Conservation (phyloP, 768 basidiomycete genomes). For the Xerocomus spinulosus region DNA sequence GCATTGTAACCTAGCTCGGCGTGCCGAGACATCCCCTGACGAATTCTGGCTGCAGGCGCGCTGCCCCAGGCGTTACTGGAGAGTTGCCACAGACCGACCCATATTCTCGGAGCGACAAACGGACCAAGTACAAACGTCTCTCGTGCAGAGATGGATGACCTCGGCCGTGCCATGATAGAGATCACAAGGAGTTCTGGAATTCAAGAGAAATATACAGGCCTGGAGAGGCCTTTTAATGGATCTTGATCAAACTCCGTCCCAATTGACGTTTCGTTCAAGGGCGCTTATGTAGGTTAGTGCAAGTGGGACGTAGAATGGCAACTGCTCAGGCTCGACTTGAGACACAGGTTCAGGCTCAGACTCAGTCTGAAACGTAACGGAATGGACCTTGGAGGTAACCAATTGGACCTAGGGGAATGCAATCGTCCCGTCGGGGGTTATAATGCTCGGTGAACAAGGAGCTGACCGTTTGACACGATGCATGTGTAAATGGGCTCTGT, state of each 20-base stretch:
- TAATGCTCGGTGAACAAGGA: conserved; percentile 7
- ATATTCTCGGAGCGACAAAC: conserved; percentile 57
- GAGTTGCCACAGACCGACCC: conserved; percentile 82
- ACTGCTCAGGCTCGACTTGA: conserved; percentile 10
- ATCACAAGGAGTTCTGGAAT: conserved; percentile 7
- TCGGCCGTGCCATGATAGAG: conserved; percentile 20
- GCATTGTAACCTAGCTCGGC: conserved; percentile 50
- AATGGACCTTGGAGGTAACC: conserved; percentile 1
- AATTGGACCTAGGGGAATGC: conserved; percentile 2
- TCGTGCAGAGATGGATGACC: conserved; percentile 6
- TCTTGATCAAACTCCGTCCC: conserved; percentile 31
- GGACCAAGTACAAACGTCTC: conserved; percentile 58
- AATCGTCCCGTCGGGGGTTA: neutral
- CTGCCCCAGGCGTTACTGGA: conserved; percentile 85
- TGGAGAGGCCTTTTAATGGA: conserved; percentile 18
- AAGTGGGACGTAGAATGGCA: neutral
- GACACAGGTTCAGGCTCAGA: neutral
- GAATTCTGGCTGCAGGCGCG: conserved; percentile 59
- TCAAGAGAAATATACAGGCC: conserved; percentile 5
- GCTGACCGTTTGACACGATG: conserved; percentile 14
- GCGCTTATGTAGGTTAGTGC: conserved; percentile 1
- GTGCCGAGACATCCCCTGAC: conserved; percentile 62
- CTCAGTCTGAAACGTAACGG: conserved; percentile 8
- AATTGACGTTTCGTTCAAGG: conserved; percentile 9
- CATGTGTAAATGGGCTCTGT: conserved; percentile 6